Evolutionary conservation across 2,329 filamentous ascomycete genomes (phyloP), one percentile per base, ranked within the genome.

Genomic region (Arthroderma sp.): DNA sequence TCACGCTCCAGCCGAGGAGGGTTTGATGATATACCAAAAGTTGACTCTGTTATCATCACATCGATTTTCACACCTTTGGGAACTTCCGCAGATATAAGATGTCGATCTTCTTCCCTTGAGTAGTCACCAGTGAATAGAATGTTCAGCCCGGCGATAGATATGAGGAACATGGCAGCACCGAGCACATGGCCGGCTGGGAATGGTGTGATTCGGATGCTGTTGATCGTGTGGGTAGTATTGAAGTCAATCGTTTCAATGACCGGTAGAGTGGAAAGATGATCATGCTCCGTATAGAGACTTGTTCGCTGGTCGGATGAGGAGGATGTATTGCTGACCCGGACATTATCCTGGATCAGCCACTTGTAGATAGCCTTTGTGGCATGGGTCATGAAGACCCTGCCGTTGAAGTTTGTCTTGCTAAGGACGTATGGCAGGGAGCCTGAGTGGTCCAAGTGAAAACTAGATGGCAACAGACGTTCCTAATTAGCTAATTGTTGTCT

Each of bases 341-440:
- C 88, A 63, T 90, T 95, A 73, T 98, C 93, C 72, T 95, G 90
- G 61, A 97, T 96, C 55, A 97, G 83, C 91, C 93, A 97, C 75
- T 97, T 97, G 81, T 98, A 98, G 70, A 98, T 98, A 65, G 93
- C 93, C 73, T 98, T 97, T 51, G 93, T 98, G 1, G 93, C 90
- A 76, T 98, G 93, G 55, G 93, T 98, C 91, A 97, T 98, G 76
- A 96, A 97, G 60, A 97, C 91, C 21, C 91, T 84, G 53, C 93
- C 93, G 63, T 87, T 86, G 77, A 98, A 98, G 72, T 96, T 96
- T 38, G 93, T 97, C 76, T 98, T 98, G 63, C 91, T 88, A 63
- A 98, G 81, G 59, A 98, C 93, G 70, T 97, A 98, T 47, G 93
- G 93, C 51, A 98, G 77, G n/a, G 91, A 95, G 15, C 91, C 91